Evolutionary conservation across 2,329 filamentous ascomycete species (phyloP).

Genomic region (Claviceps humidiphila): DNA sequence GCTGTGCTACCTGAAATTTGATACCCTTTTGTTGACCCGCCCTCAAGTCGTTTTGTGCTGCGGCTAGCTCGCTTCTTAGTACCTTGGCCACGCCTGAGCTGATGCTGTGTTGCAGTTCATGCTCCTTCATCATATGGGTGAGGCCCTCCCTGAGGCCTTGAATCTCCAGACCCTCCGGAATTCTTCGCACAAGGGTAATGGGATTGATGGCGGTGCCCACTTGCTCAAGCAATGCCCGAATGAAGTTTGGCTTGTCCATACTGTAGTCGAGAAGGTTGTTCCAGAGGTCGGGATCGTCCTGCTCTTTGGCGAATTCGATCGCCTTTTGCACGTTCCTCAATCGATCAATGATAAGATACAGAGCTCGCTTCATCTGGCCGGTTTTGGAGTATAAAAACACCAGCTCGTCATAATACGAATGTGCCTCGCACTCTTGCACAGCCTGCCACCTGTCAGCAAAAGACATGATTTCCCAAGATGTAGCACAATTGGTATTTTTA

Average conservation of each 20-base stretch:
- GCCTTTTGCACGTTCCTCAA: constrained; percentile 82
- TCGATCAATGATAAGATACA: constrained; percentile 89
- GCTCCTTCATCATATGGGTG: constrained; percentile 83
- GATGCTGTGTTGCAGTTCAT: constrained; percentile 90
- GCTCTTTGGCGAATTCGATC: constrained; percentile 86
- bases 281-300: constrained; percentile 87
- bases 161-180: constrained; percentile 86
- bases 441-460: constrained; percentile 29
- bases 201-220: constrained; percentile 90
- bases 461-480: neutral
- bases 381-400: constrained; percentile 93
- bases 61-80: constrained; percentile 72
- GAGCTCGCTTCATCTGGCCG: constrained; percentile 79
- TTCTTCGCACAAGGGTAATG: constrained; percentile 76
- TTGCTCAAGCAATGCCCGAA: constrained; percentile 80
- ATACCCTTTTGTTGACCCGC: constrained; percentile 72
- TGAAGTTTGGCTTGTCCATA: constrained; percentile 96
- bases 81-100: constrained; percentile 80
- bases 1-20: constrained; percentile 64
- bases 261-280: constrained; percentile 87
- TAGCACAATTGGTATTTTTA: constrained; percentile 13
- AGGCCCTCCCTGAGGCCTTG: constrained; percentile 80
- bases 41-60: constrained; percentile 68
- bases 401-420: constrained; percentile 79
- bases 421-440: constrained; percentile 64